Conservation (phyloP, 139 green algal species). For the Astrephomene gubernaculifera region DNA sequence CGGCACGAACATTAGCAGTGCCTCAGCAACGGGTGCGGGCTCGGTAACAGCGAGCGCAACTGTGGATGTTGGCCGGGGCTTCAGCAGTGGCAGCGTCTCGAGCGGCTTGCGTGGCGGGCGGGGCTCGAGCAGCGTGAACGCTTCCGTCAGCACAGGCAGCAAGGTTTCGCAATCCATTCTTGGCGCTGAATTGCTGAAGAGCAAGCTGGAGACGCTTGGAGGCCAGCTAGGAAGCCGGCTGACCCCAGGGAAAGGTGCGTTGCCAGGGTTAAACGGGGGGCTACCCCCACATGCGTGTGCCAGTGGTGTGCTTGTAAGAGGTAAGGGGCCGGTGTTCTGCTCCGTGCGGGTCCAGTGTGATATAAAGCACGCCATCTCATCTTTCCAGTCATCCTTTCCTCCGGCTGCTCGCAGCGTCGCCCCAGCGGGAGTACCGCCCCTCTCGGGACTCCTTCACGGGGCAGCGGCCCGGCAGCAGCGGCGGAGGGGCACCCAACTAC, state of each 20-base stretch:
- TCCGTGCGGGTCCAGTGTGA: too few species aligned
- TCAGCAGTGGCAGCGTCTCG: neutral
- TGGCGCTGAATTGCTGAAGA: neutral
- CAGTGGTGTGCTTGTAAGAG: neutral
- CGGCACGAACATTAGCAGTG: too few species aligned
- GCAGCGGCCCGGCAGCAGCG: neutral
- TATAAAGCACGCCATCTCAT: neutral
- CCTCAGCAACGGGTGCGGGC: too few species aligned
- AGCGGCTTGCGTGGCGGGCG: neutral
- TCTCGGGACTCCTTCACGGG: neutral
- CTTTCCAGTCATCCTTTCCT: neutral
- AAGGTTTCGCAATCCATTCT: slow-evolving; percentile 9
- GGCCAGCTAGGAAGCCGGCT: neutral
- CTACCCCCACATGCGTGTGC: neutral
- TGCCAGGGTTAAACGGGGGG: neutral
- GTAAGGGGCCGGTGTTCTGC: neutral
- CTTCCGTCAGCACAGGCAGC: neutral
- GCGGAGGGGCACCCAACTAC: neutral
- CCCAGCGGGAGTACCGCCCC: neutral
- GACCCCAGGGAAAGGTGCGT: slow-evolving; percentile 18
- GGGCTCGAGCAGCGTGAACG: neutral
- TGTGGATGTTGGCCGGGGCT: too few species aligned
- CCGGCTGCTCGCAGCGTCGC: neutral
- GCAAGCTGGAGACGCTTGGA: slow-evolving; percentile 22
- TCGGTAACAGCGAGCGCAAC: too few species aligned